phyloP scores from a whole-genome alignment of 495 filamentous ascomycete species.

The Astrocystis sublimbata region DNA sequence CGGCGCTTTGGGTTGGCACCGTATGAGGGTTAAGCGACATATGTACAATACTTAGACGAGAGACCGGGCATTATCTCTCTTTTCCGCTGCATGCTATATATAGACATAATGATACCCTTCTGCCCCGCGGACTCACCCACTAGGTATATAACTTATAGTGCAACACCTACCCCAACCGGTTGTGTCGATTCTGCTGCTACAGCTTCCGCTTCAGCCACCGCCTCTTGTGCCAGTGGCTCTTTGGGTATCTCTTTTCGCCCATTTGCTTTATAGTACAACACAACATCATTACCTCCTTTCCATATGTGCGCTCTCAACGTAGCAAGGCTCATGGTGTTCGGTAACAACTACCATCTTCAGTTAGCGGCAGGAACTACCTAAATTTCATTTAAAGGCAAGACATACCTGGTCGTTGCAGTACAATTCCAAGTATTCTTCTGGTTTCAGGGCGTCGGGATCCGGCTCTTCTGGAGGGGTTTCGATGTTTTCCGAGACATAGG shows the following conservation, averaged over 20 bases:
- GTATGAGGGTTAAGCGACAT: constrained; percentile 1
- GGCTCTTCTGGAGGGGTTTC: constrained; percentile 58
- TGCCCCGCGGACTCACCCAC: constrained; percentile 7
- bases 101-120: constrained; percentile 21
- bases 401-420: constrained; percentile 90
- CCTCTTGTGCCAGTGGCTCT: constrained; percentile 24
- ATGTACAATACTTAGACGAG: constrained; percentile 19
- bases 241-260: constrained; percentile 64
- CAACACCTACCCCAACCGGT: constrained; percentile 19
- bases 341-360: constrained; percentile 43
- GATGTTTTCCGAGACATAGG: constrained; percentile 88
- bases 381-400: constrained; percentile 19
- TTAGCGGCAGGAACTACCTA: constrained; percentile 20
- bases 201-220: constrained; percentile 26
- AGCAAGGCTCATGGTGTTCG: constrained; percentile 80
- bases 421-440: constrained; percentile 90
- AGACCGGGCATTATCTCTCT: background rate
- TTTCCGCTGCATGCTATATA: constrained; percentile 4
- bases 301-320: constrained; percentile 89
- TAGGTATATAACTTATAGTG: constrained; percentile 15
- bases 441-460: constrained; percentile 64
- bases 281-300: constrained; percentile 87
- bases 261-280: constrained; percentile 88
- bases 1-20: constrained; percentile 5
- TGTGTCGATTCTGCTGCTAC: constrained; percentile 18